Evolutionary conservation across 768 basidiomycete genomes (phyloP).

Genomic region (Kwoniella newhampshirensis): DNA sequence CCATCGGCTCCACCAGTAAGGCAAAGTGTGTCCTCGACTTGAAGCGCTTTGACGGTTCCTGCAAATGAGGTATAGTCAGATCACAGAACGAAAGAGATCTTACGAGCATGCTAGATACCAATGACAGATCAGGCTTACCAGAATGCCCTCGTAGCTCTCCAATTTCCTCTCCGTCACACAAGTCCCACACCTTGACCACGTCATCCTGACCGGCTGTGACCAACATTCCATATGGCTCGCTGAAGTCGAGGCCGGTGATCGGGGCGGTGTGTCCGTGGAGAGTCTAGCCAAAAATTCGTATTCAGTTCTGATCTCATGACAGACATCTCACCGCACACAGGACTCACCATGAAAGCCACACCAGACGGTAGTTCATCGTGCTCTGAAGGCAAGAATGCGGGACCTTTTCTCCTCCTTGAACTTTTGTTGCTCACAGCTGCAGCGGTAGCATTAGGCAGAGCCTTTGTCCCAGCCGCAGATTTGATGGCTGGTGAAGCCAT

Average conservation of each 20-base stretch:
- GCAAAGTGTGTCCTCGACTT: constrained; percentile 88
- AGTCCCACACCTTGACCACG: constrained; percentile 90
- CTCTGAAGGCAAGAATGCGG: constrained; percentile 93
- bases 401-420: constrained; percentile 76
- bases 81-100: too few species aligned
- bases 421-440: constrained; percentile 54
- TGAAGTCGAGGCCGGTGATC: constrained; percentile 87
- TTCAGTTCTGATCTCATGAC: constrained; percentile 10
- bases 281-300: constrained; percentile 62
- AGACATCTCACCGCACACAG: background rate
- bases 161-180: constrained; percentile 82
- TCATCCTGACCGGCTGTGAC: constrained; percentile 86
- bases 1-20: constrained; percentile 88
- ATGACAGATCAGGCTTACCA: too few species aligned
- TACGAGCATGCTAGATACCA: too few species aligned
- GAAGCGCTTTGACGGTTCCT: constrained; percentile 73
- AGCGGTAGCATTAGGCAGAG: constrained; percentile 58
- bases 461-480: constrained; percentile 42
- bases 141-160: constrained; percentile 77
- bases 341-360: constrained; percentile 91
- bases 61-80: too few species aligned
- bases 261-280: constrained; percentile 76
- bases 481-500: constrained; percentile 55
- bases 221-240: constrained; percentile 91
- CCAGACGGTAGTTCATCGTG: constrained; percentile 92